Percentiles rank a stretch among this genome's conserved stretches.
Evolutionary conservation across 2,329 filamentous ascomycete genomes (phyloP).

Genomic region (Coniella lustricola): DNA sequence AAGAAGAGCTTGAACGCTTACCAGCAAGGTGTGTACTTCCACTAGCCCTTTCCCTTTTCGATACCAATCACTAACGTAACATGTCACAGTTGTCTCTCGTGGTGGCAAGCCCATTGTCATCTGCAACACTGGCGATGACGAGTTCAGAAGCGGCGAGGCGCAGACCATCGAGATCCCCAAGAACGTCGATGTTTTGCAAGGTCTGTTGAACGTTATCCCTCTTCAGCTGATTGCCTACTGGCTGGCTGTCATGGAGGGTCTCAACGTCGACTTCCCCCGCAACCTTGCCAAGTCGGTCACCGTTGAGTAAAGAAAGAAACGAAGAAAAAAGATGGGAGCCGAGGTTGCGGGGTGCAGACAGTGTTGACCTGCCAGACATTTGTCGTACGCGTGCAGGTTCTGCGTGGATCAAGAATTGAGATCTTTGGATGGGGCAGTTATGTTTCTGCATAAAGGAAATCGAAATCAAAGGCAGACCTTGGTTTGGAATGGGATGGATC

Average conservation of each 20-base stretch:
- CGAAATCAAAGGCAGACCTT: neutral
- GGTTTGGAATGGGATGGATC: neutral
- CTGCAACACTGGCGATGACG: conserved; percentile 83
- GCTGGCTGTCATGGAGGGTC: conserved; percentile 89
- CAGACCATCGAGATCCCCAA: conserved; percentile 97
- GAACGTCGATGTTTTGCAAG: conserved; percentile 92
- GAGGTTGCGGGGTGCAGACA: neutral
- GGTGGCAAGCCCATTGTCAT: conserved; percentile 96
- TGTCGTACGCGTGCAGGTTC: neutral
- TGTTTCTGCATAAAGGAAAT: neutral
- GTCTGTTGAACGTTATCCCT: conserved; percentile 94
- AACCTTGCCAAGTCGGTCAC: conserved; percentile 99
- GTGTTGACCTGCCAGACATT: neutral
- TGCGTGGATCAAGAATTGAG: neutral
- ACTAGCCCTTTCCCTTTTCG: too few relatives aligned
- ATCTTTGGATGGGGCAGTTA: neutral
- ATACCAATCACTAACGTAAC: neutral
- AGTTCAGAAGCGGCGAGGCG: conserved; percentile 82
- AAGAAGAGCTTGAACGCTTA: conserved; percentile 99
- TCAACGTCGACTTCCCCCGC: conserved; percentile 97
- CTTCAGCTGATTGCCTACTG: conserved; percentile 98
- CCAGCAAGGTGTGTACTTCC: conserved; percentile 69
- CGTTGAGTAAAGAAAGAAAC: conserved; percentile 69
- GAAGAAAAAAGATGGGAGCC: neutral
- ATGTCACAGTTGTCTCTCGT: conserved; percentile 73